Base-by-base conservation (phyloP, 306 rosid species). In the Cotoneaster glaucophyllus region DNA sequence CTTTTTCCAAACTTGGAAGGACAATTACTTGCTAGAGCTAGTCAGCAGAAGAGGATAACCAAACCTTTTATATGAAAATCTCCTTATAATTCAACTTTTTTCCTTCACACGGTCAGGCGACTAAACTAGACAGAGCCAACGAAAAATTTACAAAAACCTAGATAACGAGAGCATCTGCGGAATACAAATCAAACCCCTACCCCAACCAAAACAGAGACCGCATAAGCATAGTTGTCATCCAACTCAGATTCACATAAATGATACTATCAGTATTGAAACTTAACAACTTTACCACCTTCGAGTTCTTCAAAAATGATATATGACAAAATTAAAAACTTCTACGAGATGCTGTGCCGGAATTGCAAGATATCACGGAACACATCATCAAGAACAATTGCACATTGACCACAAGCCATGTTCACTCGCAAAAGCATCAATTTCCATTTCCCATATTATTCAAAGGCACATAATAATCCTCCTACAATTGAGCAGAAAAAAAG, bases 301-400 rank as follows among this genome's bases (percentile, higher is more conserved):
- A 77, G 67, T 79, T 64, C 78, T 67, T 53, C n/a, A 71, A 81
- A 67, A 70, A 68, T 72, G 44, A 70, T 56, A 71, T 32, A 67
- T 26, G 29, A 79, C n/a, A 28, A 57, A 57, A 62, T 77, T 56
- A 70, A 79, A 48, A 45, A 64, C 73, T 76, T 77, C 84, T 78
- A 82, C 78, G 82, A 82, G 21, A 82, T 82, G 85, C 79, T 77
- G 83, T 37, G 84, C 91, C 82, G 76, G 84, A 72, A 78, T 31
- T 59, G 77, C 78, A 70, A 70, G 19, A 77, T n/a, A 56, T 29
- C 2, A 53, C 19, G 59, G 67, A 67, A 83, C 66, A 28, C 69
- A 61, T 28, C 68, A 75, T 82, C 26, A 74, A 25, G 69, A 63
- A 45, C 76, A 41, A 73, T 24, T 59, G 39, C 48, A 44, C 67